Conservation (phyloP, 805 yeast species). For the Cyberlindnera americana region DNA sequence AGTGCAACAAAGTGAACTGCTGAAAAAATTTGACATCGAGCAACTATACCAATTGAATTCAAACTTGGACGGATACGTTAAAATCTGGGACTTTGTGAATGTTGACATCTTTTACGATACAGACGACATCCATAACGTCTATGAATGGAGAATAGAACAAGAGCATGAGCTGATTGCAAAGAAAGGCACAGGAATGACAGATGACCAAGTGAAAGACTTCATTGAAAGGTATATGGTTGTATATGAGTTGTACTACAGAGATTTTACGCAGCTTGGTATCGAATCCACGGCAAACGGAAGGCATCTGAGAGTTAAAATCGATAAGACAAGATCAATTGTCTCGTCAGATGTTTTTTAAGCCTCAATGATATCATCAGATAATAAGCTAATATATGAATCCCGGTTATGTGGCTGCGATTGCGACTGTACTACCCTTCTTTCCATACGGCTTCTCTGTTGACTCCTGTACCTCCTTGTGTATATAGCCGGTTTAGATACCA, state of each 20-base stretch:
- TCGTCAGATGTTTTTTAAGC: slow-evolving; percentile 10
- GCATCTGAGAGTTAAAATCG: slow-evolving; percentile 20
- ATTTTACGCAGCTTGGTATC: slow-evolving; percentile 33
- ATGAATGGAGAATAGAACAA: slow-evolving; percentile 68
- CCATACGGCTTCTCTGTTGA: slow-evolving; percentile 1
- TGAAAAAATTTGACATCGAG: slow-evolving; percentile 28
- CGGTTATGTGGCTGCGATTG: not conserved
- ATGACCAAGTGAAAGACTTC: slow-evolving; percentile 60
- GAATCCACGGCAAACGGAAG: slow-evolving; percentile 13
- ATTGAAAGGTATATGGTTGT: slow-evolving; percentile 85
- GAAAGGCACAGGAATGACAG: slow-evolving; percentile 78
- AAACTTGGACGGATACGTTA: slow-evolving; percentile 45
- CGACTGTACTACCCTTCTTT: not conserved
- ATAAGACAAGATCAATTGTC: slow-evolving; percentile 15
- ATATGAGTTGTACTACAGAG: slow-evolving; percentile 63
- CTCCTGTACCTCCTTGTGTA: slow-evolving; percentile 1
- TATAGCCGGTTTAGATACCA: not conserved
- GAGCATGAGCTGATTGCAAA: slow-evolving; percentile 55
- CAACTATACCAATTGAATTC: slow-evolving; percentile 45
- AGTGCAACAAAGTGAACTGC: slow-evolving; percentile 20
- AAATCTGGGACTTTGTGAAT: slow-evolving; percentile 57
- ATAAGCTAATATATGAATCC: slow-evolving; percentile 7
- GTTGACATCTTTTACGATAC: slow-evolving; percentile 62
- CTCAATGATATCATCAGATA: slow-evolving; percentile 13
- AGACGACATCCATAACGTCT: slow-evolving; percentile 55